These are phyloP conservation scores for Ogataea ramenticola DNA, from an alignment of 805 yeast species.

Conservation along the genomic window DNA sequence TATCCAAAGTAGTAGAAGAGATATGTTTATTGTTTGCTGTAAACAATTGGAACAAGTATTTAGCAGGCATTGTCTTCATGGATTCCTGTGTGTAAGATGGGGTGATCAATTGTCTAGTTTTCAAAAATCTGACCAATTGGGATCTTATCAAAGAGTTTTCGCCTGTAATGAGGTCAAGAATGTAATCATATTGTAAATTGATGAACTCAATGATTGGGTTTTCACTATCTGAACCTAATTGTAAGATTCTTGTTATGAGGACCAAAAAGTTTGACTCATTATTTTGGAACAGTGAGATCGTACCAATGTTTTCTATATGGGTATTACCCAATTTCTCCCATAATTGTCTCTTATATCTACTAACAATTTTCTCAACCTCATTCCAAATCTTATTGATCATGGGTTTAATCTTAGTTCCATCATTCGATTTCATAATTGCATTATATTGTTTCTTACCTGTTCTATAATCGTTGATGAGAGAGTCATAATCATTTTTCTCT, in stretches of 20 bases:
- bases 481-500: conserved; percentile 46
- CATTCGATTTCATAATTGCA: conserved; percentile 1
- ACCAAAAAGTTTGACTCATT: conserved; percentile 27
- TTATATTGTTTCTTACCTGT: conserved; percentile 30
- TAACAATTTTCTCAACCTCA: conserved; percentile 47
- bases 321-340: conserved; percentile 40
- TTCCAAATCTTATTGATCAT: conserved; percentile 49
- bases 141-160: conserved; percentile 33
- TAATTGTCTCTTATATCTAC: conserved; percentile 43
- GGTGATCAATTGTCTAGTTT: conserved; percentile 32
- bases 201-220: conserved; percentile 65
- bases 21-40: conserved; percentile 3
- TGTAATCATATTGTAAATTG: conserved; percentile 36
- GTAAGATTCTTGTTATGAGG: conserved; percentile 47
- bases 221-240: conserved; percentile 45
- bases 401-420: conserved; percentile 6
- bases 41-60: conserved; percentile 15
- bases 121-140: conserved; percentile 31
- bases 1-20: conserved; percentile 10
- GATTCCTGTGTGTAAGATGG: conserved; percentile 23
- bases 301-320: conserved; percentile 21
- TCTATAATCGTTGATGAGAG: conserved; percentile 49
- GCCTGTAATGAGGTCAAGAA: conserved; percentile 27
- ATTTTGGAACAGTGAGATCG: not conserved
- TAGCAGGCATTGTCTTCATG: conserved; percentile 18